Evolutionary conservation across 1,284 basidiomycete genomes (phyloP), one percentile per base, ranked within the genome.

Genomic region (Trametes pubescens): DNA sequence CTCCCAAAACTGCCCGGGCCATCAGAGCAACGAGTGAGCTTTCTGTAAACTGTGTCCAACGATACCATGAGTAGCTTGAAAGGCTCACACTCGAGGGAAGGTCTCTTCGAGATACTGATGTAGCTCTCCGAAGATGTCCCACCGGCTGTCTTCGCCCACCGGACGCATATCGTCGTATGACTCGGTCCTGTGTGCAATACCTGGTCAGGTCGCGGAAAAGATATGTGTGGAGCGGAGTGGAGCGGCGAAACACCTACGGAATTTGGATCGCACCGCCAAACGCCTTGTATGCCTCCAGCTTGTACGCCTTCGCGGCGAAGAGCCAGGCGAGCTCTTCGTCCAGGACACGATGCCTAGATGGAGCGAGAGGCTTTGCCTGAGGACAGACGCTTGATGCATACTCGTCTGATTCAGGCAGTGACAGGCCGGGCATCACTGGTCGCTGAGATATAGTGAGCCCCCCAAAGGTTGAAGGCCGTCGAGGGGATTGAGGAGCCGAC

Each of bases 131-230:
- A 82, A 80, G 4, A 74, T 71, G 37, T 80, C 75, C 81, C 81
- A 84, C 22, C 80, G 78, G 1, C 74, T 69, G 64, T 84, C 82
- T 14, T 76, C 69, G 14, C 81, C 83, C 1, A 74, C 69, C 1
- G 73, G 71, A 6, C 58, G 64, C 46, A 74, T 60, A 26, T 70
- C 70, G 34, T 76, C 74, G 44, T 69, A 74, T 16, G 72, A 72
- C 52, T 72, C 74, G 2, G 75, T 73, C 9, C 74, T 76, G 55
- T 3, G 32, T 2, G 37, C 6, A 2, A 26, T 16, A 13, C 1
- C 40, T 26, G 18, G 18, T 43, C 14, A 7, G 14, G 18, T 43
- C 18, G 18, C 6, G 1, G 40, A 47, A 16, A 4, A 11, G n/a
- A 9, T n/a, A 21, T 18, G 14, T 5, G 24, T 5, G 24, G 4